Conservation (phyloP, 441 rosid species). For the Dalechampia spathulata region DNA sequence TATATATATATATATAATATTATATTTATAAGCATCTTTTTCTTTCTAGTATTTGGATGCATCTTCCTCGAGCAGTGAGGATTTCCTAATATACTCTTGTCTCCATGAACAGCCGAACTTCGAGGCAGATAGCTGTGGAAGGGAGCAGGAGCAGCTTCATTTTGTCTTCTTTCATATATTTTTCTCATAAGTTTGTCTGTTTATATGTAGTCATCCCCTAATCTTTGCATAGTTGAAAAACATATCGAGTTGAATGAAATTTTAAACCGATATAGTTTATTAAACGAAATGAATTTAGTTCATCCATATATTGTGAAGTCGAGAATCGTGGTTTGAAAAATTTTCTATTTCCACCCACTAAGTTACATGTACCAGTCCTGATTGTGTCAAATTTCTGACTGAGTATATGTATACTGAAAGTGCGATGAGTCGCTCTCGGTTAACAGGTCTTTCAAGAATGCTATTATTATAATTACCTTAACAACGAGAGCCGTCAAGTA, state of each 20-base stretch:
- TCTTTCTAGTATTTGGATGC: slow-evolving; percentile 1
- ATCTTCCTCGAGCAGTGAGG: slow-evolving; percentile 13
- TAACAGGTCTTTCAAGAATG: not conserved
- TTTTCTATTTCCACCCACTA: not conserved
- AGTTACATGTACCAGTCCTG: slow-evolving; percentile 5
- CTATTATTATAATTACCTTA: not conserved
- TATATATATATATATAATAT: too few relatives aligned
- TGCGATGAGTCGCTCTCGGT: not conserved
- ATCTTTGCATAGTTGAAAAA: slow-evolving; percentile 1
- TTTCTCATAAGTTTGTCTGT: too few relatives aligned
- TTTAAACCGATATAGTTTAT: too few relatives aligned
- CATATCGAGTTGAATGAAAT: too few relatives aligned
- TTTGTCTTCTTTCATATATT: too few relatives aligned
- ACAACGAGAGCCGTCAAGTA: slow-evolving; percentile 6
- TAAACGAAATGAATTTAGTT: too few relatives aligned
- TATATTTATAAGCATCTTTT: too few relatives aligned
- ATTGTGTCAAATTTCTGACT: slow-evolving; percentile 2
- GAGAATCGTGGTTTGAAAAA: slow-evolving; percentile 1
- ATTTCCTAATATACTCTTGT: slow-evolving; percentile 12
- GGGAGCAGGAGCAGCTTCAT: not conserved
- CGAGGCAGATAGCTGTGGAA: slow-evolving; percentile 11
- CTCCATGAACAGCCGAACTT: slow-evolving; percentile 9
- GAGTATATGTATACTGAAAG: not conserved
- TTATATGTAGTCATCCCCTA: not conserved
- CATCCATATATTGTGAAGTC: too few relatives aligned